Evolutionary conservation across 73 alveolate species (phyloP).

Genomic region (Tetrahymena thermophila): DNA sequence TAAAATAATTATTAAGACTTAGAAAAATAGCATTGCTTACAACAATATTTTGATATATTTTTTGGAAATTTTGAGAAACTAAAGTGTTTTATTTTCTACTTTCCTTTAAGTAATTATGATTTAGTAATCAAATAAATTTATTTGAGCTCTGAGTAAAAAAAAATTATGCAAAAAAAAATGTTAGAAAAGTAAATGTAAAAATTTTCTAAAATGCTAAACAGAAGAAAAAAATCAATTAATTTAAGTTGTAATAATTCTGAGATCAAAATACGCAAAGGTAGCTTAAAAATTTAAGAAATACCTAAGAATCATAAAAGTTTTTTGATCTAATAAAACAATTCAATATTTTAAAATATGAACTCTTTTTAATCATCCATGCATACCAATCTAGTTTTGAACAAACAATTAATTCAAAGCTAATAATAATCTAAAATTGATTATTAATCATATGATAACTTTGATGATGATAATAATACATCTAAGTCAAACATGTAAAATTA

Average conservation of each 20-base stretch:
- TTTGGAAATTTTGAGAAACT: neutral
- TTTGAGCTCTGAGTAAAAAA: neutral
- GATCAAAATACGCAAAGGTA: neutral
- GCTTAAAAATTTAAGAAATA: neutral
- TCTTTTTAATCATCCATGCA: too few species aligned
- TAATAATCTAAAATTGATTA: too few species aligned
- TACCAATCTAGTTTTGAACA: too few species aligned
- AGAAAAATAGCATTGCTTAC: neutral
- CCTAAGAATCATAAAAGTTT: neutral
- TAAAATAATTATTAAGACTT: neutral
- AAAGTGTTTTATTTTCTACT: neutral
- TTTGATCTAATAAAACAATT: neutral
- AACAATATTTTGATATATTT: neutral
- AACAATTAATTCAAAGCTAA: too few species aligned
- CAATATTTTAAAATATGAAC: too few species aligned
- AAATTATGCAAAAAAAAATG: neutral
- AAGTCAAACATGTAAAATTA: too few species aligned
- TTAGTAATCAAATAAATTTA: neutral
- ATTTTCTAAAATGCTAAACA: neutral
- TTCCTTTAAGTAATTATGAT: neutral
- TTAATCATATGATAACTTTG: too few species aligned
- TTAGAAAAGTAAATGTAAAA: neutral
- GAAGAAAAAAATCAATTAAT: neutral
- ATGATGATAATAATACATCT: too few species aligned
- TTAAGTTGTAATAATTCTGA: neutral